These are phyloP conservation scores for Tephrocybe sp. DNA, from an alignment of 768 basidiomycete genomes.

Conservation along the genomic window DNA sequence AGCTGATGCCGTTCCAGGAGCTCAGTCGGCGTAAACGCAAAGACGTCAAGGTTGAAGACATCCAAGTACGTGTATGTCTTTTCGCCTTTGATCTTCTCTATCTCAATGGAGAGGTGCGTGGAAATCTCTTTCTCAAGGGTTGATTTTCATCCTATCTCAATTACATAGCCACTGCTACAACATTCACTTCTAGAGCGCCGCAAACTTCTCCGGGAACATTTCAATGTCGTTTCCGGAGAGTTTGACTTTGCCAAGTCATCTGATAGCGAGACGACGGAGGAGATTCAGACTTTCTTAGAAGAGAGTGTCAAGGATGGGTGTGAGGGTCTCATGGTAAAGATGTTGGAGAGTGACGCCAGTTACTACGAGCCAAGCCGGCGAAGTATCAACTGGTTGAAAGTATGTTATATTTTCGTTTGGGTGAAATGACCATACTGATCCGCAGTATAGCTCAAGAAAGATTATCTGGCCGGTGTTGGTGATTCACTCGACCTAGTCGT, in stretches of 20 bases:
- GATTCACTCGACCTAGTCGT: slow-evolving; percentile 98
- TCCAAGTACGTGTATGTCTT: slow-evolving; percentile 93
- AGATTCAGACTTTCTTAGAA: slow-evolving; percentile 93
- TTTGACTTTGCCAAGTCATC: slow-evolving; percentile 93
- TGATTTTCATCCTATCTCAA: background rate
- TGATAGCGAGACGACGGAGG: slow-evolving; percentile 86
- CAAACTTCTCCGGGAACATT: slow-evolving; percentile 73
- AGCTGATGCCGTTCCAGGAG: slow-evolving; percentile 97
- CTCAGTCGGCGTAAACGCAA: slow-evolving; percentile 93
- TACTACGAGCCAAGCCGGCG: slow-evolving; percentile 94
- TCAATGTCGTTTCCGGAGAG: slow-evolving; percentile 81
- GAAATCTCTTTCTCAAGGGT: background rate
- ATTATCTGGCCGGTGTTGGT: slow-evolving; percentile 94
- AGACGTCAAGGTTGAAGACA: slow-evolving; percentile 97
- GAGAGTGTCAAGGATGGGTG: slow-evolving; percentile 98
- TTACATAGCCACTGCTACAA: slow-evolving; percentile 74
- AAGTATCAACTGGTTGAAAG: slow-evolving; percentile 98
- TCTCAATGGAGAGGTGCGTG: slow-evolving; percentile 88
- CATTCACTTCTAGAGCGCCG: slow-evolving; percentile 76
- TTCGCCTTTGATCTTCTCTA: slow-evolving; percentile 98
- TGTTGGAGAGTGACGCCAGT: slow-evolving; percentile 89
- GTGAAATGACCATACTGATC: background rate
- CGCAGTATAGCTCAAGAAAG: slow-evolving; percentile 85
- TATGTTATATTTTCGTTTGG: slow-evolving; percentile 25
- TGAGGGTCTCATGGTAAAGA: slow-evolving; percentile 99